A percentile compares a stretch with the other conserved stretches of the same genome.
These are phyloP conservation scores for Alternaria sp. DNA, from an alignment of 2,329 filamentous ascomycete genomes.

Conservation along the genomic window DNA sequence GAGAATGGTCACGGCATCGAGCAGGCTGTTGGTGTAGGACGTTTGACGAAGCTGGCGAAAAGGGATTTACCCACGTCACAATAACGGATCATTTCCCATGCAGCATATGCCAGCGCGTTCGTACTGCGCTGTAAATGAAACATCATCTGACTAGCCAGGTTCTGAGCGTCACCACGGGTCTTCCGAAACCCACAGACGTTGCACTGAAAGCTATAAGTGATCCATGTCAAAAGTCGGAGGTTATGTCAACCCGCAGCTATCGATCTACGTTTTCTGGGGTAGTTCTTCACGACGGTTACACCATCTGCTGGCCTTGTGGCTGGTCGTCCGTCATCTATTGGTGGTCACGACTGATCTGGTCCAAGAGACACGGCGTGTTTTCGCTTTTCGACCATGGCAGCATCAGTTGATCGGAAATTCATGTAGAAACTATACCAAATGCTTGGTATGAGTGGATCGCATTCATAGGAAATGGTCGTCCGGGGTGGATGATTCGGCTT, in stretches of 20 bases:
- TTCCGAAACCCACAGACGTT: conserved; percentile 44
- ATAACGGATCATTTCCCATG: too few species aligned
- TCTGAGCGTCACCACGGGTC: conserved; percentile 40
- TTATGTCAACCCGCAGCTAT: neutral
- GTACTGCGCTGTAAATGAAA: neutral
- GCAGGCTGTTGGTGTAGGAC: too few species aligned
- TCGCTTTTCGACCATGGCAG: conserved; percentile 30
- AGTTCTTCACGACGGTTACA: conserved; percentile 28
- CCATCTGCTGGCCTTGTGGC: conserved; percentile 23
- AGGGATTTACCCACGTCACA: too few species aligned
- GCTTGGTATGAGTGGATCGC: neutral
- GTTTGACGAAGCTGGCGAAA: too few species aligned
- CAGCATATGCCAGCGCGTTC: too few species aligned
- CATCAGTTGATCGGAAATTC: neutral
- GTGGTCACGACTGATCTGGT: conserved; percentile 15
- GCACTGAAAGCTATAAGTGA: conserved; percentile 29
- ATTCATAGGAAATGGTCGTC: neutral
- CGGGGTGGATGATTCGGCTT: conserved; percentile 11
- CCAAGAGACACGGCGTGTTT: conserved; percentile 19
- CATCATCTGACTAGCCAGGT: conserved; percentile 22
- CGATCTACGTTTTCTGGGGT: conserved; percentile 22
- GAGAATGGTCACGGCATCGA: too few species aligned
- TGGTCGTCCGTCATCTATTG: conserved; percentile 11
- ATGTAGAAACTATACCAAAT: neutral
- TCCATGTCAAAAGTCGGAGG: conserved; percentile 10